Percentiles rank a stretch among this genome's conserved stretches.
Evolutionary conservation across 768 basidiomycete species (phyloP).

Genomic region (Tephrocybe sp.): DNA sequence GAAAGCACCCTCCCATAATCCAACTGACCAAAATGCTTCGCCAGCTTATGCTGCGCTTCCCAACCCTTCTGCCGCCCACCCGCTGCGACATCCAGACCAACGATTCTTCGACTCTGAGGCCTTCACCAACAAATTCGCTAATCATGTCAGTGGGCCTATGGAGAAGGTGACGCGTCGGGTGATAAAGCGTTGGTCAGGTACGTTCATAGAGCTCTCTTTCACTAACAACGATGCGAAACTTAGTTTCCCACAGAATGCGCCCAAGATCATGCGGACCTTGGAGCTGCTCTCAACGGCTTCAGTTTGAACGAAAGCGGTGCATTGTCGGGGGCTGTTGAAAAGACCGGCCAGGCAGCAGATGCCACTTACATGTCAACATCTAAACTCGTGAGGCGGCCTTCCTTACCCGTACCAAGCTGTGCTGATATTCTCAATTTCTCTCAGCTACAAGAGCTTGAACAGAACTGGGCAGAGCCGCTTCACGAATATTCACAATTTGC

Average conservation of each 20-base stretch:
- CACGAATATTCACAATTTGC: slow-evolving; percentile 97
- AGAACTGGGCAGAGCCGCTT: slow-evolving; percentile 93
- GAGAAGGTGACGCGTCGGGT: slow-evolving; percentile 93
- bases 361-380: slow-evolving; percentile 92
- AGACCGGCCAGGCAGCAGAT: slow-evolving; percentile 96
- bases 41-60: slow-evolving; percentile 84
- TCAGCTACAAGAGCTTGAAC: slow-evolving; percentile 91
- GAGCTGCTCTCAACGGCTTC: slow-evolving; percentile 90
- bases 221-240: not conserved
- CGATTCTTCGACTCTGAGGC: slow-evolving; percentile 94
- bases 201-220: slow-evolving; percentile 20
- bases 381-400: slow-evolving; percentile 59
- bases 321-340: slow-evolving; percentile 86
- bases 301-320: slow-evolving; percentile 81
- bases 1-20: slow-evolving; percentile 93
- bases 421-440: no score
- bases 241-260: slow-evolving; percentile 56
- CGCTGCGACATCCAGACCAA: slow-evolving; percentile 91
- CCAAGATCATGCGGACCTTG: slow-evolving; percentile 88
- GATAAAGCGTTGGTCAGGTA: slow-evolving; percentile 94
- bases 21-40: slow-evolving; percentile 74
- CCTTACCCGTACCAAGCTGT: no score
- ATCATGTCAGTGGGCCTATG: slow-evolving; percentile 89
- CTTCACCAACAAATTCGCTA: slow-evolving; percentile 94
- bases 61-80: slow-evolving; percentile 85